Evolutionary conservation across 768 basidiomycete species (phyloP), one percentile per base, ranked within the genome.

Genomic region (Punctularia strigosozonata): DNA sequence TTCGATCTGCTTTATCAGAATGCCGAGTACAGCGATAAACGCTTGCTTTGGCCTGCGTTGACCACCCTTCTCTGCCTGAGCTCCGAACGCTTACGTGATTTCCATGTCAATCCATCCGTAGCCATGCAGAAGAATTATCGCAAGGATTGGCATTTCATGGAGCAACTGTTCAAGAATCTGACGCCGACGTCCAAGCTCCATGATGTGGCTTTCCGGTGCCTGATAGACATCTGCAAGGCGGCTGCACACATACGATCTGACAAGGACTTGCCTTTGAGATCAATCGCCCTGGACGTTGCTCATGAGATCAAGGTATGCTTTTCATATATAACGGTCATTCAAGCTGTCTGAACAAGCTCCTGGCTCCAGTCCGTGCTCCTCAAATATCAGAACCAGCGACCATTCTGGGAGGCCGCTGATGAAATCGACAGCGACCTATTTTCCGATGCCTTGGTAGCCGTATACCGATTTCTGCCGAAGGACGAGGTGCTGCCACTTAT

Each of bases 31-130:
- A 49, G 52, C 67, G 60, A 55, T 39, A 53, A 71, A 58, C 44
- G 75, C 58, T 67, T 72, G 30, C 58, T 86, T 31, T 91, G 88
- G 83, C 90, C 91, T 0, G 75, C 80, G 0, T 67, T 94, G 44
- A 74, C 81, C 1, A 72, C 80, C 24, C 65, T 94, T 8, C 65
- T 83, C 25, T 76, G 79, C 39, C 68, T 81, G 36, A 82, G 80
- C 32, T 75, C 83, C 0, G 91, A 94, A 37, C 69, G 81, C 14
- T 59, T 89, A n/a, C n/a, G n/a, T n/a, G n/a, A n/a, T n/a, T n/a
- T n/a, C n/a, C n/a, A n/a, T n/a, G n/a, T n/a, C n/a, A n/a, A n/a
- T n/a, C n/a, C n/a, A n/a, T n/a, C n/a, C n/a, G n/a, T n/a, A n/a
- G n/a, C n/a, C n/a, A n/a, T n/a, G n/a, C n/a, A n/a, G n/a, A n/a